Conservation (phyloP, 768 basidiomycete genomes). For the Collybiopsis confluens region DNA sequence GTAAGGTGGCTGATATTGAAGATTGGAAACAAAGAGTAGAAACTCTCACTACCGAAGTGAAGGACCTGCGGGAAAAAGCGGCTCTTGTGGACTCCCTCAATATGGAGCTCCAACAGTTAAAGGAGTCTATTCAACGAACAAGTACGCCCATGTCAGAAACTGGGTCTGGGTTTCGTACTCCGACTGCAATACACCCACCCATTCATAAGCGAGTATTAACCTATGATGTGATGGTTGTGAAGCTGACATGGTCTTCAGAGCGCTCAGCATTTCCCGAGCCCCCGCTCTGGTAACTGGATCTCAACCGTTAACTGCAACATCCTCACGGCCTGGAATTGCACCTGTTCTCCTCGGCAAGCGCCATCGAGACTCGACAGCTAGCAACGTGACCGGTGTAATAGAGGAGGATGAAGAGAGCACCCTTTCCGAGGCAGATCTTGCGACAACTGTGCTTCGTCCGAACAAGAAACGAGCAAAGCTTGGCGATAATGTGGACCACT, state of each 20-base stretch:
- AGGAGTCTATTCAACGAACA: constrained; percentile 6
- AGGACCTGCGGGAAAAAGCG: constrained; percentile 23
- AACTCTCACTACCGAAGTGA: constrained; percentile 25
- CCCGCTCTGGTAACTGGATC: not conserved
- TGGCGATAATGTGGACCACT: constrained; percentile 13
- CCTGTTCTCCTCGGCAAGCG: constrained; percentile 63
- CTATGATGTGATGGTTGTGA: not conserved
- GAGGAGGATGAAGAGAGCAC: constrained; percentile 40
- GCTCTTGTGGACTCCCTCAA: constrained; percentile 14
- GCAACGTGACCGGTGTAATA: constrained; percentile 33
- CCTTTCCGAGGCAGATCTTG: constrained; percentile 30
- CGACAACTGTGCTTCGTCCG: constrained; percentile 36
- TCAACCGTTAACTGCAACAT: not conserved
- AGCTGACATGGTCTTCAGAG: not conserved
- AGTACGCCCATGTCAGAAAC: not conserved
- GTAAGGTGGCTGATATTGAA: constrained; percentile 28
- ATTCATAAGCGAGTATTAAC: not conserved
- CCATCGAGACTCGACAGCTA: constrained; percentile 47
- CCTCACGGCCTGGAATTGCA: constrained; percentile 35
- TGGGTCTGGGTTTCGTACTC: constrained; percentile 1
- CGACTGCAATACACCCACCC: not conserved
- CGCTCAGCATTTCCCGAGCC: not conserved
- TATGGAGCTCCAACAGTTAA: constrained; percentile 20
- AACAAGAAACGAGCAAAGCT: constrained; percentile 48
- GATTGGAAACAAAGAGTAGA: constrained; percentile 33